Evolutionary conservation across 108 stramenopile species (phyloP), one percentile per base, ranked within the genome.

Genomic region (Skeletonema marinoi): DNA sequence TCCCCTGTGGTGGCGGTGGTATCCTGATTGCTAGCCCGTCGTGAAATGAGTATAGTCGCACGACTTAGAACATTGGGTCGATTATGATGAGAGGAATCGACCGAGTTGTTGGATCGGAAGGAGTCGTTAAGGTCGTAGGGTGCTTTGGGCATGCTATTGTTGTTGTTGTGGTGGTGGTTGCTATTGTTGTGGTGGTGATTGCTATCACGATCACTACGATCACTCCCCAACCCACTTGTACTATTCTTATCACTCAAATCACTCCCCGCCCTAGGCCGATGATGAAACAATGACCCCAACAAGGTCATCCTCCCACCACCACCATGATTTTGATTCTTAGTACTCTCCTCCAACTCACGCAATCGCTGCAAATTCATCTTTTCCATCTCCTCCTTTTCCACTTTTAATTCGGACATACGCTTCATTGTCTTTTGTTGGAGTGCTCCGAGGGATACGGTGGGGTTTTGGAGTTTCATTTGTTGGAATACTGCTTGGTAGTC

Each of bases 401-500:
- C 16, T 30, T 72, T 59, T 12, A 67, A 29, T 30, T 72, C 66
- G 41, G 78, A 59, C 17, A 79, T 66, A 9, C 78, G 59, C 32
- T 58, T 31, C 78, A 79, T 62, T 14, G 78, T 79, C 19, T 38
- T 72, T 35, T 73, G 71, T 38, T 73, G 78, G 14, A 79, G n/a
- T 35, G 78, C 78, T 4, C 71, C 71, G 10, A 72, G 51, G 7
- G 78, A 48, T 1, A 67, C 48, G 3, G 60, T 67, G 8, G 78
- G 78, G 19, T 68, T 67, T 32, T 72, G 60, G 0, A 35, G 65
- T 72, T 79, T 79, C 66, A 79, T 35, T 56, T 73, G 48, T 14
- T 73, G 65, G 66, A 79, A 79, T 60, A 79, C 63, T 63, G 73
- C 69, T 36, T 79, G 78, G 48, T 65, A 79, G 66, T 73, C 35